phyloP scores from a whole-genome alignment of 108 stramenopile genomes.

The Schizochytrium sp. region DNA sequence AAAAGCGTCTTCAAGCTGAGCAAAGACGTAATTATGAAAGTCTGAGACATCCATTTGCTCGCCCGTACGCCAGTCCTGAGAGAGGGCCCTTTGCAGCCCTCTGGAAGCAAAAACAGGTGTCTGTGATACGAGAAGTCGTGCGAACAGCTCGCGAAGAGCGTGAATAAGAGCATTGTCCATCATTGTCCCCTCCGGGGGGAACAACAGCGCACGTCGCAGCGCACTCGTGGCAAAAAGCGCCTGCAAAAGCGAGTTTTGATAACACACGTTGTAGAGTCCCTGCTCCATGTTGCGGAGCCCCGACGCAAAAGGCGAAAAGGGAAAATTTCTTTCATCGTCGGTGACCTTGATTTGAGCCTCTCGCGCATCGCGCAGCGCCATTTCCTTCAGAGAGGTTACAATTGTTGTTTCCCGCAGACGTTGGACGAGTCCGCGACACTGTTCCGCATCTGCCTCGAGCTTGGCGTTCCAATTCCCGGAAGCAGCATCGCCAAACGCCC shows the following conservation, averaged over 20 bases:
- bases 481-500: background rate
- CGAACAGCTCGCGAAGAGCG: background rate
- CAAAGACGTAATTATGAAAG: background rate
- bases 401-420: background rate
- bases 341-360: background rate
- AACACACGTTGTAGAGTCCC: background rate
- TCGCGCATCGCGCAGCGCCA: background rate
- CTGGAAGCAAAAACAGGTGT: background rate
- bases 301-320: background rate
- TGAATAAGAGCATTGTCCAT: background rate
- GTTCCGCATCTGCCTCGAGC: background rate
- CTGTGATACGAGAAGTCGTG: background rate
- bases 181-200: background rate
- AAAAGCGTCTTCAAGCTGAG: background rate
- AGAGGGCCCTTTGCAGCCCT: background rate
- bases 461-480: background rate
- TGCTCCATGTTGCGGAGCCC: background rate
- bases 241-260: background rate
- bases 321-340: background rate
- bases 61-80: background rate
- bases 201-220: background rate
- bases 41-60: constrained; percentile 8
- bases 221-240: background rate
- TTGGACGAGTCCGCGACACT: background rate
- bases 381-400: background rate